Base-by-base conservation (phyloP, 225 moss, liverwort and hornwort species). In the Physcomitrium patens region DNA sequence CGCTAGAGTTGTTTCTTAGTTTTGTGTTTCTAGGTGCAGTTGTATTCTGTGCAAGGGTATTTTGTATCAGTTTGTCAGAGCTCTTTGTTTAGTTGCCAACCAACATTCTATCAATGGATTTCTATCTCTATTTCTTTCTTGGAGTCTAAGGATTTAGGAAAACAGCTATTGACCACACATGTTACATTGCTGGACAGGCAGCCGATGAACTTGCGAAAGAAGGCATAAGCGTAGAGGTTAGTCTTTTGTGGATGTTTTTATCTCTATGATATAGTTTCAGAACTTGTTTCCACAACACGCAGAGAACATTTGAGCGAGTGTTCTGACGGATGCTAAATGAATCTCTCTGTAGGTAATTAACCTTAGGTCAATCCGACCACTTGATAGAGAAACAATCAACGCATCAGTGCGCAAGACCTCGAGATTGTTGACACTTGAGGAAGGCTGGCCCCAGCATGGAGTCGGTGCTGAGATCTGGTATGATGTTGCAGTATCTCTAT, bases 391-490 rank as follows among this genome's bases (percentile, higher is more conserved):
- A 58, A 89, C 94, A 12, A 97, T 97, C 65, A 97, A 94, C 68
- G 86, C 89, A 5, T 97, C 96, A 51, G 96, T 94, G 23, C 86
- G 96, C 54, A 97, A 97, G 77, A 94, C 94, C 18, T 94, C 91
- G 27, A 88, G 96, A 77, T 88, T 97, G 71, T 82, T 97, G 80
- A 94, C 92, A 14, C 89, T 97, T 19, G 96, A 97, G 84, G 96
- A 97, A 83, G 96, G 94, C 61, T 97, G 96, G 96, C 96, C 96
- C 53, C 96, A 97, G 80, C 94, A 97, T 83, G 96, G 96, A 77
- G 84, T 97, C 19, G 92, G 94, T 63, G 92, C 91, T 60, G 96
- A 97, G 82, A 94, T 97, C 77, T 94, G 91, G 95, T 95, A 85
- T 63, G 73, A 53, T 24, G 53, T 41, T 47, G 50, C 54, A 55